Evolutionary conservation across 2,329 filamentous ascomycete species (phyloP), one percentile per base, ranked within the genome.

Genomic region (Penicillium sp.): DNA sequence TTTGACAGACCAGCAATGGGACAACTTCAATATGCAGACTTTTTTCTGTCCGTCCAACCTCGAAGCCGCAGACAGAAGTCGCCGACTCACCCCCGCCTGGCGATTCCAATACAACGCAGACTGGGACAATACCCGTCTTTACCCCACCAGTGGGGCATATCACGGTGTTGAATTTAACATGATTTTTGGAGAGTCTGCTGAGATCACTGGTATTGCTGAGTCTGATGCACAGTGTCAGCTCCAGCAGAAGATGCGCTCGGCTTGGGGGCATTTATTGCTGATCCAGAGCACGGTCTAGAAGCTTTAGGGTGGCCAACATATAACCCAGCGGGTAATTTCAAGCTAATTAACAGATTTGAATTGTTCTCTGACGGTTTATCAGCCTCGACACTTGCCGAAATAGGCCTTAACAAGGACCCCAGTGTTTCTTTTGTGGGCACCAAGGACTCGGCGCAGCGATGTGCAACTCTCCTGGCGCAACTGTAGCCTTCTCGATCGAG

Each of bases 101-200:
- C 74, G 74, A 3, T 83, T 80, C 45, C 80, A 81, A 30, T 84
- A 83, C 64, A 74, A 80, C 54, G 82, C 77, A 22, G 81, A 84
- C 63, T 85, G 81, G 79, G 64, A 79, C n/a, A 84, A 83, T 59
- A 80, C 80, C 1, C 73, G 80, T 0, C 71, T 84, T 24, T 83
- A 79, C 61, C 75, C 76, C 0, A 77, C 73, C 4, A 82, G 80
- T 47, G 80, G 81, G 4, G 81, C 82, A 0, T 85, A 84, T 62
- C 82, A 85, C 51, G 83, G 81, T 0, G 75, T 78, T 0, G 81
- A 84, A 30, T 59, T 83, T 24, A 78, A 82, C 60, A 82, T 83
- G 79, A 72, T 83, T n/a, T 82, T 82, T 60, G 81, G 81, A 22
- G 30, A 53, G 13, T 53, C 50, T 10, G 71, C 54, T 3, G 76